Evolutionary conservation across 345 rosid species (phyloP), one percentile per base, ranked within the genome.

Genomic region (Rhizophora apiculata): DNA sequence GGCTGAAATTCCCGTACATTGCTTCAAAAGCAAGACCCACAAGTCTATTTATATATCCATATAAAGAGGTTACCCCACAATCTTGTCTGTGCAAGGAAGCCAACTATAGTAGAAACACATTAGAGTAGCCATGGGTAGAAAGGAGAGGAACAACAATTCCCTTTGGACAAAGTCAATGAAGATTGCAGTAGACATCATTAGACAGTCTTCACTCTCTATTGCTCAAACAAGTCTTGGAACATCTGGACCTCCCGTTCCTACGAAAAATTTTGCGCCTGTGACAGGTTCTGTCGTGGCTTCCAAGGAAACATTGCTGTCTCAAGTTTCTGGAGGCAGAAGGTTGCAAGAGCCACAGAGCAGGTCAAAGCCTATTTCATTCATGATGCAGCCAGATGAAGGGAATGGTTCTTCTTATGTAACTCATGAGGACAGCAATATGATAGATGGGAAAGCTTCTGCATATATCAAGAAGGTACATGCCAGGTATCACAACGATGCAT

Each of bases 161-260:
- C 68, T 88, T 0, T 65, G 80, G 32, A 83, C 76, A 76, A 80
- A 74, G 9, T 86, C 90, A 30, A 60, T 86, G 82, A 76, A 86
- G 78, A 66, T 86, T 79, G 76, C 76, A 62, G 71, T 69, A 13
- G 83, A 72, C 71, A 77, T 86, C 70, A 53, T 86, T 19, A 86
- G 67, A 67, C 20, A 65, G 53, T 88, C 89, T 18, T 78, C 90
- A 22, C 74, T 86, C 68, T 86, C 86, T 9, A 72, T 88, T 48
- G 84, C 88, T 55, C 74, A 79, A 64, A 68, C 62, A 70, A 79
- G 80, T 73, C 85, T 80, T 27, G 89, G 93, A 27, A 60, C 68
- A 4, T 49, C 72, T 0, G 61, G 72, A 57, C 46, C 70, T 71
- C 59, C 87, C 66, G 19, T 70, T 36, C 43, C 75, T 15, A 39